Conservation (phyloP, 768 basidiomycete genomes). For the Macrolepiota albuminosa region DNA sequence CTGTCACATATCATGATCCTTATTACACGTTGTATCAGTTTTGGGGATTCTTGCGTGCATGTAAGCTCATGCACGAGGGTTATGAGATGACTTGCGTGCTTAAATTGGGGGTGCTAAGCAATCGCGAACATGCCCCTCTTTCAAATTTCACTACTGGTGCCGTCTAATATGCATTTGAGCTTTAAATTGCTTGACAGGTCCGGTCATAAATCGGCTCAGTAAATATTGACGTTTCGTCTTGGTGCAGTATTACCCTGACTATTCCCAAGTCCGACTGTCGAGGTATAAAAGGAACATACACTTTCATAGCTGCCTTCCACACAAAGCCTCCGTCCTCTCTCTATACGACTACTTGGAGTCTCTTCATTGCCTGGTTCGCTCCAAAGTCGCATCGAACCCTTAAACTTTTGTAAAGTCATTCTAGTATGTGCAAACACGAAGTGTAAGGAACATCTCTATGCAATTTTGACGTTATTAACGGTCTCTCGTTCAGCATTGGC, state of each 20-base stretch:
- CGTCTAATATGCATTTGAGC: conserved; percentile 3
- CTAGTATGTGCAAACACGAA: conserved; percentile 33
- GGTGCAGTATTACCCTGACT: conserved; percentile 14
- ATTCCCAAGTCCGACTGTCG: conserved; percentile 16
- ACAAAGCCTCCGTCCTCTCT: not conserved
- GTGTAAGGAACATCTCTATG: conserved; percentile 22
- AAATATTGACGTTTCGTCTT: conserved; percentile 17
- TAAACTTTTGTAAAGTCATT: not conserved
- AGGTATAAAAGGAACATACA: conserved; percentile 11
- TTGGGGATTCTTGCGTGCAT: conserved; percentile 5
- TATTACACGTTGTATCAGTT: conserved; percentile 8
- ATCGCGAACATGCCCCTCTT: conserved; percentile 13
- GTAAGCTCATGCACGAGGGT: conserved; percentile 8
- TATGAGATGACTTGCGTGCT: conserved; percentile 3
- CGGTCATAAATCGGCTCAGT: conserved; percentile 17
- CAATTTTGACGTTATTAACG: not conserved
- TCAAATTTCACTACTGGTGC: conserved; percentile 1
- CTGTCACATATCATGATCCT: conserved; percentile 7
- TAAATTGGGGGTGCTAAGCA: conserved; percentile 6
- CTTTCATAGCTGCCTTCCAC: not conserved
- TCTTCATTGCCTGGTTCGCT: not conserved
- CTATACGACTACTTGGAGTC: not conserved
- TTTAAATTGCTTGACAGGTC: conserved; percentile 12
- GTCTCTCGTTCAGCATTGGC: conserved; percentile 30
- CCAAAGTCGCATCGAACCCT: not conserved